Evolutionary conservation across 176 grass and related monocot species (phyloP).

Genomic region (Lolium multiflorum): DNA sequence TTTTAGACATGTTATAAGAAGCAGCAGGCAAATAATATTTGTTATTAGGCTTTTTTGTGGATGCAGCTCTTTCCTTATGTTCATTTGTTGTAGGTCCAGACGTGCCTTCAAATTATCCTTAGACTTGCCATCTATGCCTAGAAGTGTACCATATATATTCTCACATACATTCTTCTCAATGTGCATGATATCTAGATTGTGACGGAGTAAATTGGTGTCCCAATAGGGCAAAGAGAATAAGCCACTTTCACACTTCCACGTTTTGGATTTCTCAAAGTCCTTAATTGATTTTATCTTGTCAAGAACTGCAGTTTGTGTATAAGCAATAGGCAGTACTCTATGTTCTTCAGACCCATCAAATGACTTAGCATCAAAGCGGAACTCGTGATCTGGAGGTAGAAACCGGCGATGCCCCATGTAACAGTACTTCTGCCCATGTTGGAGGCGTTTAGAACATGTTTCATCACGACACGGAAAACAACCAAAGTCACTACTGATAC

Average conservation of each 20-base stretch:
- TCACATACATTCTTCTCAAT: too few species aligned
- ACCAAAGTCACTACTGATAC: neutral
- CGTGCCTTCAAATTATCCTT: conserved; percentile 30
- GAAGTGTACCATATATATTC: too few species aligned
- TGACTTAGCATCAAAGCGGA: too few species aligned
- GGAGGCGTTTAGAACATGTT: neutral
- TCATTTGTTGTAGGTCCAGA: conserved; percentile 2
- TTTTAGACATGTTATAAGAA: conserved; percentile 19
- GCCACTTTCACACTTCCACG: neutral
- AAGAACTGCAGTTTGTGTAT: neutral
- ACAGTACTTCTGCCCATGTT: neutral
- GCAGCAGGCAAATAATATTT: conserved; percentile 36
- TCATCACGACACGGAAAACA: neutral
- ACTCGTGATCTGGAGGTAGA: neutral
- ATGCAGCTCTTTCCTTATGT: conserved; percentile 19
- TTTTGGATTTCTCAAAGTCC: neutral
- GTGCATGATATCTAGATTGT: too few species aligned
- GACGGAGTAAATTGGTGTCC: neutral
- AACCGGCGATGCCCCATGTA: neutral
- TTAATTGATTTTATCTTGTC: conserved; percentile 5
- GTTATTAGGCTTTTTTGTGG: neutral
- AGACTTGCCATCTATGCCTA: neutral
- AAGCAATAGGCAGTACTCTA: too few species aligned
- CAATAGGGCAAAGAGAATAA: neutral
- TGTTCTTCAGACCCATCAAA: too few species aligned